Evolutionary conservation across 306 rosid genomes (phyloP), one percentile per base, ranked within the genome.

Genomic region (Sophora flavescens): DNA sequence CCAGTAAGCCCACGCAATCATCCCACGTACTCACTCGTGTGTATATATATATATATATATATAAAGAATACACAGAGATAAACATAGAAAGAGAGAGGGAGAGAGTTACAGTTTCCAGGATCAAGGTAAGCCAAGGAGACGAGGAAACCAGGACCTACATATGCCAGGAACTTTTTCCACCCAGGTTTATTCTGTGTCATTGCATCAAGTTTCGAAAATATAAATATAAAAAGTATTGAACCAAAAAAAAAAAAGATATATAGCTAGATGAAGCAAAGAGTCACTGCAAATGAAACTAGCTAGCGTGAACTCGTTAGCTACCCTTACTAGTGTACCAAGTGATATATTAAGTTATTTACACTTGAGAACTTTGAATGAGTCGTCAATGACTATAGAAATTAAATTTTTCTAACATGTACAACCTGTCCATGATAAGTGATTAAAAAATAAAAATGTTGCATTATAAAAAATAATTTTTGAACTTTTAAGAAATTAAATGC

Each of bases 91-190:
- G 2, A 16, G 22, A 60, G 63, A 33, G 54, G 17, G 70, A 63
- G 33, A 8, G 65, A 17, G n/a, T 6, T 72, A 90, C 98, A 75
- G 66, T 91, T 94, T 64, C 97, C 97, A 8, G 97, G 98, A 71
- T 94, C 98, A 78, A 94, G 89, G 80, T 94, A 94, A 68, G 98
- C 98, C 83, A 94, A 58, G 38, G 97, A 91, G 77, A 93, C 96
- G 2, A 93, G 91, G 70, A 91, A 93, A 13, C 98, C 94, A 48
- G 96, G 98, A 35, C 98, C 98, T 0, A 91, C 88, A 68, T 78
- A 52, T 8, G 86, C 28, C 39, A 91, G 69, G 50, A 91, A 90
- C 76, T 87, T 91, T 64, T 74, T 90, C 97, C 98, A 90, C 56
- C 91, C 87, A 41, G 87, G 14, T 44, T 44, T 2, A 2, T 82